phyloP scores from a whole-genome alignment of 164 flowering plant genomes.

The Stephania japonica region DNA sequence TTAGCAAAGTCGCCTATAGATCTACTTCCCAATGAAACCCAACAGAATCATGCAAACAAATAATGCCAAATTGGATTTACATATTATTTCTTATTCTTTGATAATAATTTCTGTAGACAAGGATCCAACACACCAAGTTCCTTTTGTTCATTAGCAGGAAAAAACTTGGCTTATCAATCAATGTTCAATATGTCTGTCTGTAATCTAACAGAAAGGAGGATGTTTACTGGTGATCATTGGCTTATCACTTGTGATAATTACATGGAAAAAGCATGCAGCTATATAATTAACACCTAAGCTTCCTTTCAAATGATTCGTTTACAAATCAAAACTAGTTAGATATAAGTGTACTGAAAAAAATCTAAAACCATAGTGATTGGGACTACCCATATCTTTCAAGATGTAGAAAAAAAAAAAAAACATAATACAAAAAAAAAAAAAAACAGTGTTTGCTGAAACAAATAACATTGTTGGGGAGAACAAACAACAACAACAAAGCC shows the following conservation, averaged over 20 bases:
- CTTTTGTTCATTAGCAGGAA: neutral
- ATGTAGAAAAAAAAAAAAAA: no score
- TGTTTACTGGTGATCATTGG: neutral
- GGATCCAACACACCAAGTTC: neutral
- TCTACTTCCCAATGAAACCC: no score
- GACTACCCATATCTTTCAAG: no score
- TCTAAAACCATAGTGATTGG: no score
- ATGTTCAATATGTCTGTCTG: neutral
- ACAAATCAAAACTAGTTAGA: no score
- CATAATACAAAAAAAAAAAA: no score
- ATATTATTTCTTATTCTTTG: neutral
- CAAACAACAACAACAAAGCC: no score
- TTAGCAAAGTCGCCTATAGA: no score
- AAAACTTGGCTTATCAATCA: neutral
- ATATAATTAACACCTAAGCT: neutral
- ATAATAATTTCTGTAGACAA: no score
- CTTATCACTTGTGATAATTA: neutral
- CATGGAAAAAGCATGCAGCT: neutral
- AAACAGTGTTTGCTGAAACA: neutral
- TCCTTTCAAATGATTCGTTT: no score
- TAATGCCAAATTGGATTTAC: neutral
- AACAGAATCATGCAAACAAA: no score
- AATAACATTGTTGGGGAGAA: neutral
- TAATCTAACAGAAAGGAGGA: neutral
- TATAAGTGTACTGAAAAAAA: no score